phyloP scores from a whole-genome alignment of 495 filamentous ascomycete species.

The Apodospora peruviana region DNA sequence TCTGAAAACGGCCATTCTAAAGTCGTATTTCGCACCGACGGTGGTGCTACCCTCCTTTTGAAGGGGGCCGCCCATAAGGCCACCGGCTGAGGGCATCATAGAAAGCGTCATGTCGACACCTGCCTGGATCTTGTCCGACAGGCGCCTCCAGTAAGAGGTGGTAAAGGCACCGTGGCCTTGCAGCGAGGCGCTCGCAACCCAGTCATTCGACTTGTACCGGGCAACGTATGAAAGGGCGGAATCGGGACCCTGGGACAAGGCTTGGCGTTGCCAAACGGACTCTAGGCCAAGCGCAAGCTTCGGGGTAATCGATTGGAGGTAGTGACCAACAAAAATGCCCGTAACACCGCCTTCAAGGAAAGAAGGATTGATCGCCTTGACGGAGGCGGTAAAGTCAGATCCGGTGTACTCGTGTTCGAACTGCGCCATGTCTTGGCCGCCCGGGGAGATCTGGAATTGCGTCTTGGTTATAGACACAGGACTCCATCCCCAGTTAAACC shows the following conservation, averaged over 20 bases:
- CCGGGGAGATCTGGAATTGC: conserved; percentile 70
- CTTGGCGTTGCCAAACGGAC: conserved; percentile 84
- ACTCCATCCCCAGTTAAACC: conserved; percentile 87
- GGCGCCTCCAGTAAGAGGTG: conserved; percentile 88
- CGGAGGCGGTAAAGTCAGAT: conserved; percentile 79
- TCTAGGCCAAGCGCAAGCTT: conserved; percentile 84
- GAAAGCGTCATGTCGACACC: conserved; percentile 92
- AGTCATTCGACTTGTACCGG: conserved; percentile 82
- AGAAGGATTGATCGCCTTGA: conserved; percentile 94
- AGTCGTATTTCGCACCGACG: conserved; percentile 96
- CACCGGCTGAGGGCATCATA: conserved; percentile 59
- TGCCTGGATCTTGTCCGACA: conserved; percentile 94
- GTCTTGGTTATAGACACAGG: conserved; percentile 73
- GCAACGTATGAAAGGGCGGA: conserved; percentile 81
- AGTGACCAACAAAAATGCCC: conserved; percentile 91
- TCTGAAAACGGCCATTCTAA: conserved; percentile 87
- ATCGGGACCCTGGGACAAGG: conserved; percentile 72
- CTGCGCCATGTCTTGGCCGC: conserved; percentile 71
- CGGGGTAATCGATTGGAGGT: conserved; percentile 89
- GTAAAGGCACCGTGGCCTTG: conserved; percentile 78
- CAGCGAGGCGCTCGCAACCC: conserved; percentile 83
- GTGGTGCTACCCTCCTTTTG: conserved; percentile 84
- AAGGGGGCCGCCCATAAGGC: conserved; percentile 63
- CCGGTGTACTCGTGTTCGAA: conserved; percentile 93
- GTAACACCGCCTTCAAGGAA: conserved; percentile 84